phyloP scores from a whole-genome alignment of 805 yeast genomes.

The Saccharomycodes ludwigii region DNA sequence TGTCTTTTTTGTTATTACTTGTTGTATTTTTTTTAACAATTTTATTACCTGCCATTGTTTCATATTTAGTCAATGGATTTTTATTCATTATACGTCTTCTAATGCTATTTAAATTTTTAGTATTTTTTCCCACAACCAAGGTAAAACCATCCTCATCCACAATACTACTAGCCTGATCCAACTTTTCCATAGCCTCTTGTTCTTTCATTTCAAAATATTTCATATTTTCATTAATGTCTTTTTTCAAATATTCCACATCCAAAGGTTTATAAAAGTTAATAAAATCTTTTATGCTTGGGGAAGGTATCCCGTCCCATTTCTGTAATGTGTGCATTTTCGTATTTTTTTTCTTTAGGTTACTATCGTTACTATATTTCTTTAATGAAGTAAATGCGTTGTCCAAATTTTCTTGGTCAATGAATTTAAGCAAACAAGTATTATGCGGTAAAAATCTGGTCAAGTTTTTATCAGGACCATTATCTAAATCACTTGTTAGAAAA shows the following conservation, averaged over 20 bases:
- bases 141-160: conserved; percentile 95
- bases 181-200: conserved; percentile 41
- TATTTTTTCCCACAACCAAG: conserved; percentile 73
- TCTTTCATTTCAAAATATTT: conserved; percentile 61
- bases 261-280: conserved; percentile 28
- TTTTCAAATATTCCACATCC: conserved; percentile 39
- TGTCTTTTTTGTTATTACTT: conserved; percentile 45
- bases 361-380: conserved; percentile 45
- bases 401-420: conserved; percentile 53
- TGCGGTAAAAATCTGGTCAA: conserved; percentile 44
- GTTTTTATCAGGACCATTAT: conserved; percentile 21
- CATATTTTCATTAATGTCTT: conserved; percentile 49
- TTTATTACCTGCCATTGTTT: conserved; percentile 28
- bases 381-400: conserved; percentile 48
- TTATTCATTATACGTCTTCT: conserved; percentile 22
- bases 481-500: conserved; percentile 45
- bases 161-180: conserved; percentile 40
- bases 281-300: conserved; percentile 30
- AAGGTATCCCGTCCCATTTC: conserved; percentile 23
- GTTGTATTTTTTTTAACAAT: conserved; percentile 18
- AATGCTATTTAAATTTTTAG: conserved; percentile 50
- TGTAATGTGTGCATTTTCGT: conserved; percentile 23
- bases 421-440: conserved; percentile 60
- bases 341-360: conserved; percentile 31
- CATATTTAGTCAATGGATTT: conserved; percentile 23